Conservation (phyloP, 225 moss, liverwort and hornwort genomes). For the Pseudoscleropodium purum region DNA sequence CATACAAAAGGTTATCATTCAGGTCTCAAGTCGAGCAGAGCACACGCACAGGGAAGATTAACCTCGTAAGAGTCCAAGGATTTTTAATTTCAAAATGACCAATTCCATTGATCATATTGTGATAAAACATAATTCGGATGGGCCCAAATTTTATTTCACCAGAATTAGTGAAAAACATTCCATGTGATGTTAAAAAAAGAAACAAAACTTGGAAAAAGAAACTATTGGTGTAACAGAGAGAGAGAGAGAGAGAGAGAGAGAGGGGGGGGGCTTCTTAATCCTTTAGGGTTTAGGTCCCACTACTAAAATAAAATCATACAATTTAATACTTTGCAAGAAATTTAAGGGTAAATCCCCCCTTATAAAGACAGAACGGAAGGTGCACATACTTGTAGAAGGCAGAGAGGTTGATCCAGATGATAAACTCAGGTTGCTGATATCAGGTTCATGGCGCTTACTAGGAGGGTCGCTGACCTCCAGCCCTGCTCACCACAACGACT, state of each 20-base stretch:
- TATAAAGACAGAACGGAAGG: not conserved
- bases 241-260: too few relatives aligned
- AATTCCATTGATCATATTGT: not conserved
- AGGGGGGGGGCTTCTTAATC: not conserved
- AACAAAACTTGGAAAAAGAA: not conserved
- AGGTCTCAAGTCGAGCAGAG: not conserved
- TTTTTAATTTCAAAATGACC: too few relatives aligned
- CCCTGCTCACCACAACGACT: slow-evolving; percentile 26
- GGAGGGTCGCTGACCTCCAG: slow-evolving; percentile 56
- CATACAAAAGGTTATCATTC: not conserved
- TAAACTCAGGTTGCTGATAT: slow-evolving; percentile 26
- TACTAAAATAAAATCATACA: not conserved
- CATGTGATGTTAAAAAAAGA: too few relatives aligned
- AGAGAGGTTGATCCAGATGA: slow-evolving; percentile 10
- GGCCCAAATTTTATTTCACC: not conserved
- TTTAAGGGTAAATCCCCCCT: not conserved
- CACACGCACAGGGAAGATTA: not conserved
- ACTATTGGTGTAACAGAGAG: not conserved
- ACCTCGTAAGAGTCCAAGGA: not conserved
- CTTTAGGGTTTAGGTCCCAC: not conserved
- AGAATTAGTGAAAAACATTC: not conserved
- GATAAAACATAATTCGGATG: not conserved
- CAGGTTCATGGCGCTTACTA: slow-evolving; percentile 47
- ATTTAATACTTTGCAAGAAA: not conserved
- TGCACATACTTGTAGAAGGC: slow-evolving; percentile 24